These are phyloP conservation scores for Cystobasidiaceae sp. DNA, from an alignment of 1,284 basidiomycete species.

Conservation along the genomic window DNA sequence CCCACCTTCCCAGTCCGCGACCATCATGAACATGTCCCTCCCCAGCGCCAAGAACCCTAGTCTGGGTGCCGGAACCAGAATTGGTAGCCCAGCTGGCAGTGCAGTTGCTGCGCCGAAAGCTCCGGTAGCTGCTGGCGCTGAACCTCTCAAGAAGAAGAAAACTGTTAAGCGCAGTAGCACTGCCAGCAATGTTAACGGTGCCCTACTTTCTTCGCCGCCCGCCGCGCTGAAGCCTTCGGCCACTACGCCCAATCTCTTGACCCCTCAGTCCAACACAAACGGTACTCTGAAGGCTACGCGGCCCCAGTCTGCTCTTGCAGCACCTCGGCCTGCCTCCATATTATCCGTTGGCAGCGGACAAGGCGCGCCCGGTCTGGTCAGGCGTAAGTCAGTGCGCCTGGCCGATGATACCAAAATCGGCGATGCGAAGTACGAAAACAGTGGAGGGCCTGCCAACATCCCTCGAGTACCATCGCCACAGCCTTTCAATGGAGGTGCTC, in stretches of 20 bases:
- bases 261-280: neutral
- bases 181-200: conserved; percentile 32
- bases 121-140: neutral
- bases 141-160: conserved; percentile 27
- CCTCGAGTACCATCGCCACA: conserved; percentile 29
- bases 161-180: conserved; percentile 11
- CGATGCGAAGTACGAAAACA: conserved; percentile 12
- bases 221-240: conserved; percentile 1
- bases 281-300: neutral
- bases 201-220: conserved; percentile 2
- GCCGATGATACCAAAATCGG: conserved; percentile 30
- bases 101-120: conserved; percentile 2
- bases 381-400: conserved; percentile 40
- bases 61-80: neutral
- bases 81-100: neutral
- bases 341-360: neutral
- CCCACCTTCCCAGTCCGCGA: conserved; percentile 10
- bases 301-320: conserved; percentile 4
- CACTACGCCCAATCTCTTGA: conserved; percentile 16
- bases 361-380: conserved; percentile 19
- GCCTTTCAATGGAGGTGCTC: neutral
- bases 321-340: conserved; percentile 26
- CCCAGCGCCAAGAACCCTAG: conserved; percentile 25
- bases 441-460: conserved; percentile 19
- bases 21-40: conserved; percentile 17